phyloP scores from a whole-genome alignment of 208 protist species.

The Entamoeba nuttalli region DNA sequence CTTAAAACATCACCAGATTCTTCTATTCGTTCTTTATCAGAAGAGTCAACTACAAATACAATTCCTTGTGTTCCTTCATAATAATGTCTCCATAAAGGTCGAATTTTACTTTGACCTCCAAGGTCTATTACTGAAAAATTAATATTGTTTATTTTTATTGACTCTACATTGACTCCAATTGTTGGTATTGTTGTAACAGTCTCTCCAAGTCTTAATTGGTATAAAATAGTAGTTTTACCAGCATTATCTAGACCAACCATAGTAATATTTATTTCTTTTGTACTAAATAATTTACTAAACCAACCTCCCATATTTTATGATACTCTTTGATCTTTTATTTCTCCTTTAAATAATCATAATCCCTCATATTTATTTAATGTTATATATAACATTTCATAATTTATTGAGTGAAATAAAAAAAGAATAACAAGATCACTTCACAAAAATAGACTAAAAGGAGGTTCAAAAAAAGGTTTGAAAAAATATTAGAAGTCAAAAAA shows the following conservation, averaged over 20 bases:
- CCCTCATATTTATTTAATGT: no score
- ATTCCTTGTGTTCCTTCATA: conserved; percentile 20
- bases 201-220: conserved; percentile 71
- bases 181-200: conserved; percentile 71
- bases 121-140: conserved; percentile 64
- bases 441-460: no score
- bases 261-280: conserved; percentile 46
- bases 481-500: no score
- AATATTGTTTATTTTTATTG: conserved; percentile 56
- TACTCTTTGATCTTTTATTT: no score
- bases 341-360: no score
- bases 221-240: conserved; percentile 81
- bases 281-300: not conserved
- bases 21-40: conserved; percentile 3
- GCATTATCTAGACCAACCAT: conserved; percentile 85
- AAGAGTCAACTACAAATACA: conserved; percentile 19
- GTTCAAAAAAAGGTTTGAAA: no score
- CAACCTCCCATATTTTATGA: not conserved
- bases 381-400: no score
- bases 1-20: conserved; percentile 2
- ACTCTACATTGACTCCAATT: conserved; percentile 88
- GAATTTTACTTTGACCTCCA: conserved; percentile 19
- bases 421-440: no score
- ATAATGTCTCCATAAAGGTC: conserved; percentile 28
- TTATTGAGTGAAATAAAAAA: no score